Evolutionary conservation across 2,329 filamentous ascomycete species (phyloP), one percentile per base, ranked within the genome.

Genomic region (Fusarium virguliforme): DNA sequence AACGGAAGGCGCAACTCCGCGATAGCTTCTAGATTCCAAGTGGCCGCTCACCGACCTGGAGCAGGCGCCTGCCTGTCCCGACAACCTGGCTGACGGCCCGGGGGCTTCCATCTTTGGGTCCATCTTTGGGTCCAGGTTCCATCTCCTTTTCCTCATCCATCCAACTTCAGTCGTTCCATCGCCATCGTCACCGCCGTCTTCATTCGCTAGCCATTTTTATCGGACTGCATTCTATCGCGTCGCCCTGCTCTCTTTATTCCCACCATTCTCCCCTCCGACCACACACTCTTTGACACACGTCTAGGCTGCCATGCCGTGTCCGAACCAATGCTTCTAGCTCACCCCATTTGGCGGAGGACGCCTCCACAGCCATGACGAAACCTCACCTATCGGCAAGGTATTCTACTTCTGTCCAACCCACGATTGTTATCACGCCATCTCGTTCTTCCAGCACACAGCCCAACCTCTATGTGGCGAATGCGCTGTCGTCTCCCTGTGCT

Each of bases 381-480:
- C 30, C 15, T 64, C 68, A 22, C 8, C 8, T n/a, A 5, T 22
- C 8, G 78, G 77, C n/a, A 51, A 65, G 54, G 68, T 67, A 48
- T 78, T 74, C 73, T 80, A 80, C 37, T 74, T 74, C 62, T 81
- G 80, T 61, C 76, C 77, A 13, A 46, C 71, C 6, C 79, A 81
- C 40, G 58, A 63, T 12, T 12, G 48, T 15, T 76, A 74, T 38
- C 79, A 81, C 70, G 73, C 74, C 18, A 74, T 81, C 8, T 62
- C 63, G 32, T 51, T 69, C 34, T 32, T 10, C 8, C 10, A 24
- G 4, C 26, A 35, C 12, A 55, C 50, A 6, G 7, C n/a, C 1
- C 79, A 81, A 51, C 79, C 80, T 1, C 56, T 65, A 4, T 81
- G 79, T 34, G 79, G 79, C 67, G 80, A 81, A 59, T 81, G 79